phyloP scores from a whole-genome alignment of 257 asterid genomes.

The Solanum chaucha region DNA sequence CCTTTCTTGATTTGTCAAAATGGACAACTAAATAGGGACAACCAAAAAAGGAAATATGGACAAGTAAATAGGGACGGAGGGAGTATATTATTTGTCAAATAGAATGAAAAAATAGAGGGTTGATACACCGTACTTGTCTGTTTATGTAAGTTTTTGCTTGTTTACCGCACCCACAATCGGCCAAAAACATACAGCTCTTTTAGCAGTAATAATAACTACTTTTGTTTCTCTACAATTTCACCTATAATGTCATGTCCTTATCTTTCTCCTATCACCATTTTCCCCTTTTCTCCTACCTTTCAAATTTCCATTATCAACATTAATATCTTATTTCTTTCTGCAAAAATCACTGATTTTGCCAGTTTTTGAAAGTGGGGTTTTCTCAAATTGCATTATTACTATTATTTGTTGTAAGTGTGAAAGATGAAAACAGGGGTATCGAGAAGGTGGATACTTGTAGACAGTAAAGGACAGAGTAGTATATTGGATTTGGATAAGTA shows the following conservation, averaged over 20 bases:
- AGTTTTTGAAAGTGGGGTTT: not conserved
- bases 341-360: not conserved
- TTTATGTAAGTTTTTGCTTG: not conserved
- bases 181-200: not conserved
- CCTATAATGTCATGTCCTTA: not conserved
- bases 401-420: too few species aligned
- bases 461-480: too few species aligned
- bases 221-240: not conserved
- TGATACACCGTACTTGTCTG: not conserved
- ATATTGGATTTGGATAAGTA: slow-evolving; percentile 66
- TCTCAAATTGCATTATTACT: too few species aligned
- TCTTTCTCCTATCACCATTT: not conserved
- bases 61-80: too few species aligned
- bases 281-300: not conserved
- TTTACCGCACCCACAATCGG: not conserved
- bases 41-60: too few species aligned
- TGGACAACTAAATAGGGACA: too few species aligned
- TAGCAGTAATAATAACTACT: not conserved
- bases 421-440: too few species aligned
- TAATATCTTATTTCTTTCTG: not conserved
- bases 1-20: too few species aligned
- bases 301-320: not conserved
- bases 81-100: too few species aligned
- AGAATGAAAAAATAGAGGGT: not conserved
- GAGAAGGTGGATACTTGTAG: too few species aligned